A percentile compares a stretch with the other conserved stretches of the same genome.
Evolutionary conservation across 768 basidiomycete genomes (phyloP).

Genomic region (Mycena vulgaris): DNA sequence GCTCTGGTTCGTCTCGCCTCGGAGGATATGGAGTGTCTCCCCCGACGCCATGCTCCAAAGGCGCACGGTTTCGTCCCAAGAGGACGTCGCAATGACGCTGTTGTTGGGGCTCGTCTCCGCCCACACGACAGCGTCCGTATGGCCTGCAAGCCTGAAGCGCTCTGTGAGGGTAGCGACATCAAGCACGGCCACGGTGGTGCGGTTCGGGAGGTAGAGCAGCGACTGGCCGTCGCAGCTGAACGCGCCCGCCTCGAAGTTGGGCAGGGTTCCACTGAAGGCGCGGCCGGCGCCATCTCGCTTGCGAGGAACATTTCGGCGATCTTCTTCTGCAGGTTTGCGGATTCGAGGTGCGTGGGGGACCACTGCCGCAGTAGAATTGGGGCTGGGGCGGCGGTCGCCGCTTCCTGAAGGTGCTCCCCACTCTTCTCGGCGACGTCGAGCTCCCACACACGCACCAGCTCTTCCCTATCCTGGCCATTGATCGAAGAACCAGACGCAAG

Average conservation of each 20-base stretch:
- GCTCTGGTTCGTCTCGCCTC: slow-evolving; percentile 23
- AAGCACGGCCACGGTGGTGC: slow-evolving; percentile 14
- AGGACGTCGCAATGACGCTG: slow-evolving; percentile 32
- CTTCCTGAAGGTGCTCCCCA: too few species aligned
- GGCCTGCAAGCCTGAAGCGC: slow-evolving; percentile 28
- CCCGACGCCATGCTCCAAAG: slow-evolving; percentile 39
- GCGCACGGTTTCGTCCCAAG: slow-evolving; percentile 40
- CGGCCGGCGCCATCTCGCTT: slow-evolving; percentile 5
- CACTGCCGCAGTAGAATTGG: not conserved
- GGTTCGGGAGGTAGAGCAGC: not conserved
- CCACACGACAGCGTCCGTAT: slow-evolving; percentile 36
- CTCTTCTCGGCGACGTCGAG: too few species aligned
- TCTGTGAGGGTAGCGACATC: not conserved
- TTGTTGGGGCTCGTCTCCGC: slow-evolving; percentile 34
- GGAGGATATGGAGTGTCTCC: slow-evolving; percentile 16
- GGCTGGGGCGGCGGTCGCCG: not conserved
- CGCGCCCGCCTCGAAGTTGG: slow-evolving; percentile 5
- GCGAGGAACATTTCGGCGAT: not conserved
- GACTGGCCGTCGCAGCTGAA: slow-evolving; percentile 31
- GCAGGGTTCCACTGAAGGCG: not conserved
- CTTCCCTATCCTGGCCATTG: not conserved
- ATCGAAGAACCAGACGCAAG: not conserved
- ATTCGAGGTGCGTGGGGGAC: not conserved
- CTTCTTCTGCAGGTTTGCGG: not conserved
- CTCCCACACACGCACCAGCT: not conserved